Base-by-base conservation (phyloP, 2,329 filamentous ascomycete species). In the Phialemoniopsis sp. region DNA sequence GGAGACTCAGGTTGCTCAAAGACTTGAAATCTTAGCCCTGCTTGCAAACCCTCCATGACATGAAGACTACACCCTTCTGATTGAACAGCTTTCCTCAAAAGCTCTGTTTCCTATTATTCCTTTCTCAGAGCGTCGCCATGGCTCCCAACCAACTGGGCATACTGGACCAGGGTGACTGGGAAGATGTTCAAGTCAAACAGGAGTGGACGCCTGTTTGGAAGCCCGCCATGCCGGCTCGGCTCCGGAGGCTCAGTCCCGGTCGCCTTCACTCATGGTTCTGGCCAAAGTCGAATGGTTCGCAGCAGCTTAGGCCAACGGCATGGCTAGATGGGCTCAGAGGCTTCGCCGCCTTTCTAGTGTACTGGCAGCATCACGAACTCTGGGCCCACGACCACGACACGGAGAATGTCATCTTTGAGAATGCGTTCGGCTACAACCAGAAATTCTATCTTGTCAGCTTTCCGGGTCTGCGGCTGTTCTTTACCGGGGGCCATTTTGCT, bases 331-430 rank as follows among this genome's bases (percentile, higher is more conserved):
- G 82, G 13, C 62, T 86, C 13, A 65, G 82, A 52, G 82, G 82
- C 4, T 82, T 85, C 45, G 80, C 81, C 5, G 79, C 82, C 3
- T 67, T 86, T 21, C 54, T 85, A 19, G 82, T 86, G 13, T 85
- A 84, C 55, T 66, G 72, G 47, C 76, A 81, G 38, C 78, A 83
- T 55, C 70, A 82, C 53, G 59, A 74, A 47, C 55, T 78, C 5
- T 81, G 77, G 77, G 69, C 67, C 33, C 80, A 79, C 55, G 62
- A 55, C 19, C 54, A 45, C 2, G 49, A 56, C 5, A 50, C 52
- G 1, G 58, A 61, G 30, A 62, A 64, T 31, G 37, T 47, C 8
- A 57, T 65, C 2, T 60, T 80, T n/a, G 74, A 80, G 48, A 70
- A 71, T 33, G 67, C 67, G 8, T 84, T 67, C 45, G 69, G 74